These are phyloP conservation scores for Leucocoprinus birnbaumii DNA, from an alignment of 768 basidiomycete genomes.

Conservation along the genomic window DNA sequence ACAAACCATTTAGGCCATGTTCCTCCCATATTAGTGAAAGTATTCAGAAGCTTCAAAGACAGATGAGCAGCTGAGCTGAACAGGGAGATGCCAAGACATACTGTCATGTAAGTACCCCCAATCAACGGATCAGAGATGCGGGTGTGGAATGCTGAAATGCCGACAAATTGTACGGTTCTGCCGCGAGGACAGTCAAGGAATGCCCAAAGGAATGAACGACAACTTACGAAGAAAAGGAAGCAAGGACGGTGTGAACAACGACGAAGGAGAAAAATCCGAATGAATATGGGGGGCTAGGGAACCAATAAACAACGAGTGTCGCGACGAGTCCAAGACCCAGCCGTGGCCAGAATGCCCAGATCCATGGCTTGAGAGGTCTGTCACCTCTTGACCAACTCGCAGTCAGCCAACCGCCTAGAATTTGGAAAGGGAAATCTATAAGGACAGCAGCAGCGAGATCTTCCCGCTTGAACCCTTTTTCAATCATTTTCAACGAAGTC, in stretches of 20 bases:
- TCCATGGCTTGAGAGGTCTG: constrained; percentile 81
- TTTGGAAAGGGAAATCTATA: constrained; percentile 97
- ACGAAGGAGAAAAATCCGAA: constrained; percentile 78
- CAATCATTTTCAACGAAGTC: constrained; percentile 90
- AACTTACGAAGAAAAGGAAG: constrained; percentile 81
- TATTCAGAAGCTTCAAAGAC: constrained; percentile 75
- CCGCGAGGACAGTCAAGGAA: not conserved
- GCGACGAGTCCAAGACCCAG: constrained; percentile 69
- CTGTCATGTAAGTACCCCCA: constrained; percentile 99
- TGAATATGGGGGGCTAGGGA: constrained; percentile 76
- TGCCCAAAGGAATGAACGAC: not conserved
- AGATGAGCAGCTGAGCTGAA: constrained; percentile 3
- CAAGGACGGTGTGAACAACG: constrained; percentile 76
- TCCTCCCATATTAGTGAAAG: constrained; percentile 94
- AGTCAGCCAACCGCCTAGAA: constrained; percentile 90
- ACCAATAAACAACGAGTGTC: constrained; percentile 77
- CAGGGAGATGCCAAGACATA: constrained; percentile 31
- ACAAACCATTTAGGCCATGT: constrained; percentile 98
- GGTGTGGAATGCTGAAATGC: constrained; percentile 98
- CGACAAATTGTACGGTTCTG: constrained; percentile 98
- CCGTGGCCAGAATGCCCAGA: constrained; percentile 88
- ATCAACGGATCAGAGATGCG: constrained; percentile 94
- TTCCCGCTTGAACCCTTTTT: constrained; percentile 94
- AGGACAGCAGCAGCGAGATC: constrained; percentile 94
- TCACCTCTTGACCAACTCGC: constrained; percentile 88